phyloP scores from a whole-genome alignment of 305 asterid species.

The Fraxinus albicans region DNA sequence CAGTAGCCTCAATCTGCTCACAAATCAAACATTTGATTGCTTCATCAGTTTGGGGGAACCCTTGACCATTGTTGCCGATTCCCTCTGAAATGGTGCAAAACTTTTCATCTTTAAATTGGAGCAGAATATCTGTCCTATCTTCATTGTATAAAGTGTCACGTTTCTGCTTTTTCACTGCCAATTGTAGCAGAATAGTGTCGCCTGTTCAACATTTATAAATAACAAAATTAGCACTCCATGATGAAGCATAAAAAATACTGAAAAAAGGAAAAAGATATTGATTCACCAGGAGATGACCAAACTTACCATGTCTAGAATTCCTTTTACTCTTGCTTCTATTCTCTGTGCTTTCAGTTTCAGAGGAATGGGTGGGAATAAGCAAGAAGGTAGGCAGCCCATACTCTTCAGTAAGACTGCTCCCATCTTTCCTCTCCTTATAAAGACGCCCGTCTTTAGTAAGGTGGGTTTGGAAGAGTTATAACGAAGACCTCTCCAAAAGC shows the following conservation, averaged over 20 bases:
- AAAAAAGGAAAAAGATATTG: background rate
- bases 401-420: conserved; percentile 69
- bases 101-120: background rate
- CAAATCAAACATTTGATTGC: background rate
- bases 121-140: background rate
- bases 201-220: background rate
- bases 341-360: conserved; percentile 77
- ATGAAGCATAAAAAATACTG: background rate
- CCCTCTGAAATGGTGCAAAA: background rate
- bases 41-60: background rate
- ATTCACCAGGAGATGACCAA: background rate
- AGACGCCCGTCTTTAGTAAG: conserved; percentile 16
- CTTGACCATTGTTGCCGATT: background rate
- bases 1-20: background rate
- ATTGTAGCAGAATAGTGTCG: background rate
- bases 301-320: conserved; percentile 24
- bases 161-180: background rate
- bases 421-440: conserved; percentile 31
- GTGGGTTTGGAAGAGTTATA: no score
- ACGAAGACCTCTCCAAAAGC: background rate
- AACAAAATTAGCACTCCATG: background rate
- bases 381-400: conserved; percentile 36
- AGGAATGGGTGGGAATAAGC: conserved; percentile 53
- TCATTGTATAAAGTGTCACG: background rate
- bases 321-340: conserved; percentile 72